Base-by-base conservation (phyloP, 1,139 yeast genomes). In the Wickerhamomyces sp. region DNA sequence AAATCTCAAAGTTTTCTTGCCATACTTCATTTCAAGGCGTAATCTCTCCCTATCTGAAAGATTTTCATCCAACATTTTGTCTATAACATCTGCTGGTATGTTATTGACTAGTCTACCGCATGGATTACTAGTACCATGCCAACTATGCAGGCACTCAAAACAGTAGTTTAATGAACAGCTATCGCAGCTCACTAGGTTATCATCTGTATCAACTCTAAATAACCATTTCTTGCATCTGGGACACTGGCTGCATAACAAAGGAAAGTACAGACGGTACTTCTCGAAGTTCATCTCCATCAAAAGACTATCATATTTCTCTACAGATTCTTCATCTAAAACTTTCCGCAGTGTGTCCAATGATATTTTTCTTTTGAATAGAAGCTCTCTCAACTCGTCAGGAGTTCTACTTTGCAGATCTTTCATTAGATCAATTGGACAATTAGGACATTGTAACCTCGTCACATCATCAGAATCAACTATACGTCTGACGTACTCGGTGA, bases 141-240 rank as follows among this genome's bases (percentile, higher is more conserved):
- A 81, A 2, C 85, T 76, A 46, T 74, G 78, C 13, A 68, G 59
- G 55, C 89, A 81, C 27, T 67, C 68, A 45, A 68, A 67, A 53
- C 89, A 81, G 51, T 78, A 81, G 3, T 84, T 81, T 51, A 72
- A 68, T 13, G 63, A 58, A 55, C 88, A 81, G 9, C 56, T 49
- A 0, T 68, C 62, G 49, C 90, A 81, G 15, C 72, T 65, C 8
- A 78, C 69, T 44, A 81, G 60, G n/a, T 69, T 60, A 14, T 74
- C 78, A 39, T 70, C 72, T n/a, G 71, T 59, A 44, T 77, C 63
- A 40, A 68, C 66, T 44, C 79, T 59, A 42, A 77, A 61, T 40
- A 76, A 64, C 63, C 70, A 65, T 27, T 64, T 60, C 18, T 65
- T 53, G 51, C 83, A 72, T 33, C 79, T 49, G 17, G 85, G 83